Evolutionary conservation across 2,329 filamentous ascomycete genomes (phyloP), one percentile per base, ranked within the genome.

Genomic region (Leptographium galeiforme): DNA sequence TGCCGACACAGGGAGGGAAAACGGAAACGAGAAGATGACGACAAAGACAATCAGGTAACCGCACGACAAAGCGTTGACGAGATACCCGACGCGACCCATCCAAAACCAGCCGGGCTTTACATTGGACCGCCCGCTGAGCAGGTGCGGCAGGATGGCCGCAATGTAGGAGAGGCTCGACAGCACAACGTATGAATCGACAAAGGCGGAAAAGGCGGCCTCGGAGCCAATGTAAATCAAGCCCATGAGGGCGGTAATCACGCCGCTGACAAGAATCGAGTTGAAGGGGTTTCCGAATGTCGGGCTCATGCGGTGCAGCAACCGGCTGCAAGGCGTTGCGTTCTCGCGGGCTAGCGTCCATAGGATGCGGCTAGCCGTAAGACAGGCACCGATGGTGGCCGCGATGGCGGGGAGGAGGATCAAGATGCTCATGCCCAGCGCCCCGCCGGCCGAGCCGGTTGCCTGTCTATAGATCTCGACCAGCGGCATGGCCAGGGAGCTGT

Each of bases 271-370:
- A 0, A 78, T 81, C 1, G 79, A 72, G 53, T 76, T 74, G 54
- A 82, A 68, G 0, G 79, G 79, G 61, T 79, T 81, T 49, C 77
- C 77, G 53, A 78, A 72, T 2, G 59, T 66, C 57, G 71, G 68
- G 61, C 76, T 74, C 57, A 83, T 77, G 18, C 61, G 64, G 13
- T 72, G 68, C 55, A 82, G 74, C 63, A 75, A 68, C 8, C 62
- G 56, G 2, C 72, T 70, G 62, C 80, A 77, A 0, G 79, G 79
- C 4, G 79, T 78, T 1, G 79, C 79, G 40, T 76, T 74, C 61
- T 83, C 79, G 36, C 79, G 74, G 44, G 78, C 76, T n/a, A 78
- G 64, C 0, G 72, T 69, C 75, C 75, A 78, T 62, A 72, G 74
- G 34, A 41, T 38, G 36, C 48, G 48, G 36, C 48, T 50, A 18